Percentiles rank a stretch among this genome's conserved stretches.
Conservation (phyloP, 768 basidiomycete species). For the Phylloporus arenicola region DNA sequence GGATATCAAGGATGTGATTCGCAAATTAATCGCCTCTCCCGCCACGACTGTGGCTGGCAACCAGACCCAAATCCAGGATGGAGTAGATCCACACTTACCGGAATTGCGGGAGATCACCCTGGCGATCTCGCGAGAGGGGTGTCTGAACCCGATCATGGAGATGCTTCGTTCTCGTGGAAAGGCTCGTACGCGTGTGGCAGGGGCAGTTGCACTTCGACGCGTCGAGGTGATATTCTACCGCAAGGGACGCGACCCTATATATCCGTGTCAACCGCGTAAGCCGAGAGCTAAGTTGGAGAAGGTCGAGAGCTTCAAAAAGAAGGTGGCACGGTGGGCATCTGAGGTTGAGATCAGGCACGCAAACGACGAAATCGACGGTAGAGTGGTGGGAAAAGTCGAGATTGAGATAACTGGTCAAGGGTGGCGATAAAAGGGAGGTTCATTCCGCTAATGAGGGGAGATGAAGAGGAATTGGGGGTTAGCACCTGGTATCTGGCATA, state of each 20-base stretch:
- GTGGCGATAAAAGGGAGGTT: too few species aligned
- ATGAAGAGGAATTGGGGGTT: too few species aligned
- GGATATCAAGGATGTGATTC: slow-evolving; percentile 1
- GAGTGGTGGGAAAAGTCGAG: too few species aligned
- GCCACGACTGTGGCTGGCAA: not conserved
- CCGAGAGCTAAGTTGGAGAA: too few species aligned
- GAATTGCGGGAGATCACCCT: slow-evolving; percentile 12
- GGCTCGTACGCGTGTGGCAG: not conserved
- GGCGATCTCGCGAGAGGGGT: slow-evolving; percentile 6
- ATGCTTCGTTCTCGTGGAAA: slow-evolving; percentile 11
- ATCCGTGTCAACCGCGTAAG: too few species aligned
- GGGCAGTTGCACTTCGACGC: slow-evolving; percentile 5
- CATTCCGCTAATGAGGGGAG: too few species aligned
- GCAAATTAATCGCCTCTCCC: too few species aligned
- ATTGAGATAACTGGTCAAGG: too few species aligned
- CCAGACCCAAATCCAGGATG: not conserved
- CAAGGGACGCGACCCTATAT: too few species aligned
- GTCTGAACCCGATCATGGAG: slow-evolving; percentile 5
- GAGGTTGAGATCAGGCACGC: not conserved
- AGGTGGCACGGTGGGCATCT: not conserved
- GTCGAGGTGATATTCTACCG: too few species aligned
- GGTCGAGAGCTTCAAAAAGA: not conserved
- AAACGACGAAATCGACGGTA: too few species aligned
- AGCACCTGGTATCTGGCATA: too few species aligned
- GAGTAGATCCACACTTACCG: not conserved